Conservation (phyloP, 2,329 filamentous ascomycete species). For the Cadophora luteo-olivacea region DNA sequence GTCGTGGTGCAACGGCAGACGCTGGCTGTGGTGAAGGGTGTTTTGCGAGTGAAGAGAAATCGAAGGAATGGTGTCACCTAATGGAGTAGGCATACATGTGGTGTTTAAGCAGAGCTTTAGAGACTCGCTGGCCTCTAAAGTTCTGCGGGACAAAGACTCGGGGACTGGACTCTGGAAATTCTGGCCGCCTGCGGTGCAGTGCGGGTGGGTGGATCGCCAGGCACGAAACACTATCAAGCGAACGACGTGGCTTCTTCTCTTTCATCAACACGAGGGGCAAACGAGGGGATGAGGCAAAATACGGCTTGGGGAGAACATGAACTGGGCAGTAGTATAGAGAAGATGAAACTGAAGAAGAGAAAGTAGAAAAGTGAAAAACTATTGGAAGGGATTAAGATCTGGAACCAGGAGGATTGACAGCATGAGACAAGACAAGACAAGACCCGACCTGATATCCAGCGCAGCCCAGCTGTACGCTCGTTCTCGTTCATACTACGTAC, state of each 20-base stretch:
- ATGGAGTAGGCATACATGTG: slow-evolving; percentile 52
- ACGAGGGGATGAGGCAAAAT: slow-evolving; percentile 3
- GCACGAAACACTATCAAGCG: slow-evolving; percentile 31
- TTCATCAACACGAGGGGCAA: slow-evolving; percentile 19
- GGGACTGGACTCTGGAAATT: neutral
- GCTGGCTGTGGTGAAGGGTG: slow-evolving; percentile 30
- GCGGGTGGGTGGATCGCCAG: slow-evolving; percentile 29
- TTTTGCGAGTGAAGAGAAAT: slow-evolving; percentile 36
- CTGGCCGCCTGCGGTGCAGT: slow-evolving; percentile 14
- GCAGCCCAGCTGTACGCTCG: too few species aligned
- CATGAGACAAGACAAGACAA: slow-evolving; percentile 21
- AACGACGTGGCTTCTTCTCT: slow-evolving; percentile 42
- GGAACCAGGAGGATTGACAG: neutral
- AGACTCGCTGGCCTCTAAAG: slow-evolving; percentile 44
- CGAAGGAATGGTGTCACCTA: slow-evolving; percentile 46
- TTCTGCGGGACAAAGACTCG: slow-evolving; percentile 32
- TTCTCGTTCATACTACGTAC: neutral
- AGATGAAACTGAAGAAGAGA: slow-evolving; percentile 12
- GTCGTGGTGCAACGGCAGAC: slow-evolving; percentile 42
- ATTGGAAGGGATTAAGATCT: neutral
- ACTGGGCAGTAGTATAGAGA: slow-evolving; percentile 3
- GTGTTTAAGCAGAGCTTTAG: slow-evolving; percentile 35
- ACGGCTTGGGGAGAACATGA: neutral
- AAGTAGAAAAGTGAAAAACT: neutral
- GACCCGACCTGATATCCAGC: neutral